A percentile compares a stretch with the other conserved stretches of the same genome.
phyloP scores from a whole-genome alignment of 345 rosid genomes.

The Noccaea caerulescens region DNA sequence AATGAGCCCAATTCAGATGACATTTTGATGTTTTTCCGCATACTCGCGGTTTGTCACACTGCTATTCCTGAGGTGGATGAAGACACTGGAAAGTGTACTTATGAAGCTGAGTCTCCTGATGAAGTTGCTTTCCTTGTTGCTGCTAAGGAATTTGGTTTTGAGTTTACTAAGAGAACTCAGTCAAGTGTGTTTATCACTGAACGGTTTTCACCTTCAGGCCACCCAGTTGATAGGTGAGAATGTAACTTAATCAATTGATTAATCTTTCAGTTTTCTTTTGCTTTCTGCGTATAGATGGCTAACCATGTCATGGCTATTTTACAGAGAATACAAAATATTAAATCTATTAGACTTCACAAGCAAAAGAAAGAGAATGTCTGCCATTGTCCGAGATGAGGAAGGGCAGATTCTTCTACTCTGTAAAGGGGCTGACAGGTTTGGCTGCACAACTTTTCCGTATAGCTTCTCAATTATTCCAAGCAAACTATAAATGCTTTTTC shows the following conservation, averaged over 20 bases:
- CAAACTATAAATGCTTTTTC: background rate
- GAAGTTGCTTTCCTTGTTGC: constrained; percentile 78
- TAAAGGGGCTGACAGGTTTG: constrained; percentile 91
- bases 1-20: constrained; percentile 48
- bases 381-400: constrained; percentile 62
- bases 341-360: constrained; percentile 76
- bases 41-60: constrained; percentile 75
- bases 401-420: constrained; percentile 70
- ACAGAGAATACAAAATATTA: constrained; percentile 72
- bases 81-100: constrained; percentile 52
- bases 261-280: background rate
- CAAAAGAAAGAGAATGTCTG: constrained; percentile 85
- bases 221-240: constrained; percentile 57
- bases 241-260: constrained; percentile 6
- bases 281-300: background rate
- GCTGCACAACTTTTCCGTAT: constrained; percentile 15
- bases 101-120: constrained; percentile 92
- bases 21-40: constrained; percentile 65
- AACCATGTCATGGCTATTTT: constrained; percentile 28
- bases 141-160: constrained; percentile 74
- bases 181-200: constrained; percentile 60
- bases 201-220: constrained; percentile 49
- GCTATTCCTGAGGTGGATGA: constrained; percentile 67
- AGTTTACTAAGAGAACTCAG: constrained; percentile 68
- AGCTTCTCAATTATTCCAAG: background rate